Conservation (phyloP, 495 filamentous ascomycete genomes). For the Chaetomium fimeti region DNA sequence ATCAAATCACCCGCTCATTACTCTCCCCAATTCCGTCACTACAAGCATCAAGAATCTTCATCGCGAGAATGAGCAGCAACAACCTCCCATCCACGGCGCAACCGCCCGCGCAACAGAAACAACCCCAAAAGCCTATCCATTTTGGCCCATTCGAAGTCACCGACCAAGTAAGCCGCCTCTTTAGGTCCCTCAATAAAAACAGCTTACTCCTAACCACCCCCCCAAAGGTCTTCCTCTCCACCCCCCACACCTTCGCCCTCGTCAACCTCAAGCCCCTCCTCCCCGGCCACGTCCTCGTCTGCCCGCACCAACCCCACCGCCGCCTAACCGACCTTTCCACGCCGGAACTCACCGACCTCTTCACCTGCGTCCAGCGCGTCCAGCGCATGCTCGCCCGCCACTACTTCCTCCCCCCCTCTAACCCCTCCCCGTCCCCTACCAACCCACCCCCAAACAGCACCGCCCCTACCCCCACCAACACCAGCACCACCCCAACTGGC, state of each 20-base stretch:
- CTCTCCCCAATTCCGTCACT: neutral
- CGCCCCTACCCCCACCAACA: neutral
- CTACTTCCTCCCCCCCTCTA: conserved; percentile 53
- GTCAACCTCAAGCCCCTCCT: conserved; percentile 95
- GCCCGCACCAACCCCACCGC: conserved; percentile 60
- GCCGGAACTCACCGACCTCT: conserved; percentile 78
- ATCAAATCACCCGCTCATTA: neutral
- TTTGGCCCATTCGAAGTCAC: conserved; percentile 68
- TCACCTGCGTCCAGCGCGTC: conserved; percentile 77
- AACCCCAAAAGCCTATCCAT: conserved; percentile 42
- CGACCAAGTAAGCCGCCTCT: conserved; percentile 47
- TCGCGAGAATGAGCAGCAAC: conserved; percentile 18
- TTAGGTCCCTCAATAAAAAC: conserved; percentile 3
- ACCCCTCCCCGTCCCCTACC: conserved; percentile 26
- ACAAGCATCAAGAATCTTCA: neutral
- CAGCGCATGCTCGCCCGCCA: conserved; percentile 72
- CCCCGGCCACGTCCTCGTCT: conserved; percentile 88
- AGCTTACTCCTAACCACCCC: conserved; percentile 20
- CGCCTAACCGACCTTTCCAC: conserved; percentile 73
- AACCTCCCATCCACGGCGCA: conserved; percentile 2
- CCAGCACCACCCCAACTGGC: no score
- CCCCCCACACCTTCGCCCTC: conserved; percentile 74
- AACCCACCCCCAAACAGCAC: conserved; percentile 10
- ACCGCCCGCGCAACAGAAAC: neutral
- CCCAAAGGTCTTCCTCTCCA: conserved; percentile 75